Conservation (phyloP, 441 rosid genomes). For the Gossypium schwendimanii region DNA sequence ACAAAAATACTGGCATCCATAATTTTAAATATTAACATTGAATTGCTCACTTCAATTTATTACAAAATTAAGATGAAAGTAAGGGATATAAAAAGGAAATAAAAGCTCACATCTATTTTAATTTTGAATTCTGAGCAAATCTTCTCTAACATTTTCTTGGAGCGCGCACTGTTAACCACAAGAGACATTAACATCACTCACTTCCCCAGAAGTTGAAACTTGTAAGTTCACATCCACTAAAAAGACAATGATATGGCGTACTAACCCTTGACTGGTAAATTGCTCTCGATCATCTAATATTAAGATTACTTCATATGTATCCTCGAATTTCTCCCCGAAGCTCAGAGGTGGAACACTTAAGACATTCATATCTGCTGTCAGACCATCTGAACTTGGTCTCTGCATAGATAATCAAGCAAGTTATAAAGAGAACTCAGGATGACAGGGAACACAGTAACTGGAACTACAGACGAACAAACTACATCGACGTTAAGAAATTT, state of each 20-base stretch:
- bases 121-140: conserved; percentile 65
- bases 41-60: background rate
- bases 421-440: background rate
- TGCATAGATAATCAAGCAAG: conserved; percentile 13
- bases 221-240: background rate
- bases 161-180: conserved; percentile 48
- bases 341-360: conserved; percentile 61
- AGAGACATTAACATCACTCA: background rate
- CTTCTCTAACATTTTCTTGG: conserved; percentile 59
- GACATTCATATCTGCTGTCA: conserved; percentile 27
- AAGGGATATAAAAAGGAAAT: conserved; percentile 2
- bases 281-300: conserved; percentile 88
- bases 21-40: background rate
- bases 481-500: background rate
- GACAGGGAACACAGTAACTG: background rate
- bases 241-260: conserved; percentile 13
- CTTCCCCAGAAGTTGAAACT: background rate
- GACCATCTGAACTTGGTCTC: conserved; percentile 30
- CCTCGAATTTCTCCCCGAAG: conserved; percentile 70
- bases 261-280: conserved; percentile 70
- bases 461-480: background rate
- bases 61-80: background rate
- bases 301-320: conserved; percentile 62
- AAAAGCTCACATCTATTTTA: conserved; percentile 50
- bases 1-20: background rate